Base-by-base conservation (phyloP, 2,329 filamentous ascomycete species). In the Xylariaceae sp. region DNA sequence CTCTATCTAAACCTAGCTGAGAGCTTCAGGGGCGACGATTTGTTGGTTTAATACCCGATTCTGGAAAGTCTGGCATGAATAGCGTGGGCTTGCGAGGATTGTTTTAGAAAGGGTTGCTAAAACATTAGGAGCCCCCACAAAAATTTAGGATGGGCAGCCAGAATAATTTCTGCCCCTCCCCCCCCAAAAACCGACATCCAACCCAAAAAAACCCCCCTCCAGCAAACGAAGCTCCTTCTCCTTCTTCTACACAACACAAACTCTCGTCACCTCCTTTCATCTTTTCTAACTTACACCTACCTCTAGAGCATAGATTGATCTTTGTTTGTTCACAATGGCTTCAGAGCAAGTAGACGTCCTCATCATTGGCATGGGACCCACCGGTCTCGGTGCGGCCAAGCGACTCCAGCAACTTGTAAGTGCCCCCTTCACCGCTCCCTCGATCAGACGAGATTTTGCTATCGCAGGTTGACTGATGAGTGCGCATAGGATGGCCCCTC, bases 351-450 rank as follows among this genome's bases (percentile, higher is more conserved):
- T 97, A 68, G 93, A 98, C 73, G 86, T 98, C 60, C 88, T 98
- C 67, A 84, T 98, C 71, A 96, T 97, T 75, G 93, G 93, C 66
- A 92, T 92, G 73, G 93, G 93, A 66, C 93, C 93, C 62, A 97
- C 93, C 65, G 93, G 93, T 73, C 82, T 97, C 60, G 93, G 93
- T 78, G 93, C 93, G 67, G 93, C 93, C 62, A 98, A 98, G 79
- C 88, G 93, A 67, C 82, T 98, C 57, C 86, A 97, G 72, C 93
- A 98, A 73, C 84, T 96, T 65, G 93, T 97, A 77, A 59, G 85
- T 67, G 34, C 25, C 21, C 22, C 21, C 37, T 53, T 58, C 56
- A 64, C 66, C 61, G 56, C 54, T 49, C 48, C 53, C 49, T 48
- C 42, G 54, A 53, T 64, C 52, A 62, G 12, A 40, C 22, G 20